Conservation (phyloP, 176 grass and related monocot species). For the Dactylis glomerata region DNA sequence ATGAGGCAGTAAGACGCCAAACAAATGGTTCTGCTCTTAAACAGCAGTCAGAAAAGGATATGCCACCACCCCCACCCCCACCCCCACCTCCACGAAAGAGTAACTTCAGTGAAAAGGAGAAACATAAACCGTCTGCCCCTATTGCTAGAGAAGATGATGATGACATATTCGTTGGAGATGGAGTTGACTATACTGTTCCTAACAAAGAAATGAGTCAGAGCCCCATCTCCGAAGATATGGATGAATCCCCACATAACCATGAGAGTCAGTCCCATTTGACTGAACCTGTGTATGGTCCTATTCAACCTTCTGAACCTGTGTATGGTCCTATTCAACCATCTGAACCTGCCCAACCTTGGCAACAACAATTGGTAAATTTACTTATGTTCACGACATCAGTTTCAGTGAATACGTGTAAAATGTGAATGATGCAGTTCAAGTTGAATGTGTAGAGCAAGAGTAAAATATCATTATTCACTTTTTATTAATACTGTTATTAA, state of each 20-base stretch:
- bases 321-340: conserved; percentile 88
- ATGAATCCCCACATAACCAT: conserved; percentile 57
- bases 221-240: conserved; percentile 87
- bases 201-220: conserved; percentile 81
- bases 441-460: not conserved
- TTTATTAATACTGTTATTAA: not conserved
- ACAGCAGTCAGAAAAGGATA: conserved; percentile 53
- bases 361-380: conserved; percentile 76
- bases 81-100: conserved; percentile 37
- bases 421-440: conserved; percentile 17
- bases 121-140: conserved; percentile 24
- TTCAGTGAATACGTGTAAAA: not conserved
- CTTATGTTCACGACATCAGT: conserved; percentile 14
- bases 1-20: conserved; percentile 54
- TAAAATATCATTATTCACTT: not conserved
- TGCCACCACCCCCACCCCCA: conserved; percentile 45
- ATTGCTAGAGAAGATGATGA: conserved; percentile 62
- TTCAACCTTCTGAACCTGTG: conserved; percentile 69
- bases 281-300: conserved; percentile 86
- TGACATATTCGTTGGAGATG: conserved; percentile 92
- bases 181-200: conserved; percentile 78
- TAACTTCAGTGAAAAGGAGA: conserved; percentile 55
- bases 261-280: conserved; percentile 78
- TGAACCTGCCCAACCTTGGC: conserved; percentile 72
- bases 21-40: conserved; percentile 49